phyloP scores from a whole-genome alignment of 192 early-diverging fungal genomes.

The Allomyces arbusculus region DNA sequence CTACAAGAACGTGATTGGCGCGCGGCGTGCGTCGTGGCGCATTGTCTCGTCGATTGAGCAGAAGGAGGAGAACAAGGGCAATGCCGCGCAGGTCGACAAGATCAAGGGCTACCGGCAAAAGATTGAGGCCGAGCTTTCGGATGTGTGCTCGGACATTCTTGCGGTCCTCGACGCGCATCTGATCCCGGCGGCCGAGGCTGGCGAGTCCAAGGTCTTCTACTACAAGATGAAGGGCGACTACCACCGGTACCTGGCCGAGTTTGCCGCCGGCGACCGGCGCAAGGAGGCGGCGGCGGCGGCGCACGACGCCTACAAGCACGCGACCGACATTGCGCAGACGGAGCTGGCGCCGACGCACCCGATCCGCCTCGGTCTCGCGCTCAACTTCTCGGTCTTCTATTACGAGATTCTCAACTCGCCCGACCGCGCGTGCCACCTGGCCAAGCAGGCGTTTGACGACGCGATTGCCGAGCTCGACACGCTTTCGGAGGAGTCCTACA shows the following conservation, averaged over 20 bases:
- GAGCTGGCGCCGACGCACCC: conserved; percentile 84
- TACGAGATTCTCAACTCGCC: conserved; percentile 94
- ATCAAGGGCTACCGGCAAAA: conserved; percentile 86
- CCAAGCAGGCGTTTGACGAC: conserved; percentile 94
- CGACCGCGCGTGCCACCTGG: conserved; percentile 72
- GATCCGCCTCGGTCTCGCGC: conserved; percentile 85
- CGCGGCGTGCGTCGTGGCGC: conserved; percentile 89
- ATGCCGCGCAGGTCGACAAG: conserved; percentile 59
- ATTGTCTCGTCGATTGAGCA: conserved; percentile 93
- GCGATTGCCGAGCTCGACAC: conserved; percentile 98
- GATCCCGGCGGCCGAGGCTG: conserved; percentile 73
- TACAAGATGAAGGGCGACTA: conserved; percentile 99
- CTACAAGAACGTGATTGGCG: conserved; percentile 97
- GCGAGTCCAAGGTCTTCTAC: conserved; percentile 99
- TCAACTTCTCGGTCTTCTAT: conserved; percentile 98
- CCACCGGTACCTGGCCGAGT: conserved; percentile 97
- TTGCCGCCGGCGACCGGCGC: conserved; percentile 67
- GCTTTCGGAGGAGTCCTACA: conserved; percentile 96
- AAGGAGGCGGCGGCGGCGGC: conserved; percentile 63
- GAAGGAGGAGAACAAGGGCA: conserved; percentile 78
- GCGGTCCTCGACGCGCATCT: conserved; percentile 72
- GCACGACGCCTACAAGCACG: conserved; percentile 85
- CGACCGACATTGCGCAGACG: conserved; percentile 62
- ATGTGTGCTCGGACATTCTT: conserved; percentile 91
- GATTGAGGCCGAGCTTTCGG: conserved; percentile 85